Evolutionary conservation across 441 rosid genomes (phyloP).

Genomic region (Pelargonium cotyledonis): DNA sequence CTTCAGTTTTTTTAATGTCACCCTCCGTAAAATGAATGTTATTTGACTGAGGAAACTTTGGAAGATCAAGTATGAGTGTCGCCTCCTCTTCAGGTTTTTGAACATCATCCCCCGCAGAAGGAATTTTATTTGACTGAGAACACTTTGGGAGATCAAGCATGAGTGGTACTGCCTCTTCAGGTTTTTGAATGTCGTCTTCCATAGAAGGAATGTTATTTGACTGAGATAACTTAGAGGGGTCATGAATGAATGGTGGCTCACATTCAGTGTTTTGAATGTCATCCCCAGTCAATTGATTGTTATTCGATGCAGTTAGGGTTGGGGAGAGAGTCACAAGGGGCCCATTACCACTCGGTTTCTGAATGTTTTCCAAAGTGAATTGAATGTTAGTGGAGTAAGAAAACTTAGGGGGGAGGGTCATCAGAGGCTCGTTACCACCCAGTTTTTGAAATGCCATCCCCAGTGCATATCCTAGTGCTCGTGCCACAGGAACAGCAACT

Average conservation of each 20-base stretch:
- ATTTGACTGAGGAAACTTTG: too few relatives aligned
- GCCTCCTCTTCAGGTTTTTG: not conserved
- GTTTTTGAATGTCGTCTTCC: not conserved
- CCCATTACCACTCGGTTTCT: not conserved
- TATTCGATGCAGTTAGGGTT: not conserved
- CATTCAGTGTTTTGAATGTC: not conserved
- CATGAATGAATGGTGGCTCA: not conserved
- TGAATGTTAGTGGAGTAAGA: not conserved
- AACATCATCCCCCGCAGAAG: not conserved
- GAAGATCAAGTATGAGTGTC: not conserved
- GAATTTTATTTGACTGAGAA: not conserved
- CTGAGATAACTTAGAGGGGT: not conserved
- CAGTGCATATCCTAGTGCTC: conserved; percentile 70
- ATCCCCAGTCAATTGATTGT: not conserved
- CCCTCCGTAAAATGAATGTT: too few relatives aligned
- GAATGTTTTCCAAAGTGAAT: not conserved
- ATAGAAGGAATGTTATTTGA: not conserved
- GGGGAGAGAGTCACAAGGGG: not conserved
- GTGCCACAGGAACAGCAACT: conserved; percentile 75
- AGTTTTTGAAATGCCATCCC: conserved; percentile 56
- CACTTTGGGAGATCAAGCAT: not conserved
- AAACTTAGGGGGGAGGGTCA: conserved; percentile 66
- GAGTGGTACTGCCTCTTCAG: not conserved
- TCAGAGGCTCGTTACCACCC: conserved; percentile 39
- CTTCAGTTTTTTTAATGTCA: too few relatives aligned